Evolutionary conservation across 805 yeast species (phyloP).

Genomic region (Barnettozyma populi): DNA sequence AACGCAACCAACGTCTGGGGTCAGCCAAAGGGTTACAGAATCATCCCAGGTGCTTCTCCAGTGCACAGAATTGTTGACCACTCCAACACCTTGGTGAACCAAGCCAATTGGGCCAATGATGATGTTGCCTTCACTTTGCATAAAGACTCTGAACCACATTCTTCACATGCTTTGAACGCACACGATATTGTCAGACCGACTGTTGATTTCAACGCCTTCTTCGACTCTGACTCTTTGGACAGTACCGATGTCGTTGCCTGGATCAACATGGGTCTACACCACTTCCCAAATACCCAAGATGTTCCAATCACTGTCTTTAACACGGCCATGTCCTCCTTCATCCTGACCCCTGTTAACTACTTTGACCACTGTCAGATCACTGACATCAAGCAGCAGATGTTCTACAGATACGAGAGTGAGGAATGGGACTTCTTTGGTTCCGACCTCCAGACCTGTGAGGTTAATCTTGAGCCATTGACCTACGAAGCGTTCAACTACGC

Average conservation of each 20-base stretch:
- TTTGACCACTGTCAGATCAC: slow-evolving; percentile 22
- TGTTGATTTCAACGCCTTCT: slow-evolving; percentile 19
- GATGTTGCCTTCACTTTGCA: slow-evolving; percentile 22
- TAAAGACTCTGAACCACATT: slow-evolving; percentile 24
- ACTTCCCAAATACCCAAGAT: slow-evolving; percentile 27
- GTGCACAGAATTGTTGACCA: slow-evolving; percentile 20
- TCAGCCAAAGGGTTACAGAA: slow-evolving; percentile 26
- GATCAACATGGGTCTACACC: slow-evolving; percentile 27
- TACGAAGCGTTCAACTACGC: slow-evolving; percentile 18
- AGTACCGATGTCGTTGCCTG: slow-evolving; percentile 28
- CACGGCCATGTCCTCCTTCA: slow-evolving; percentile 22
- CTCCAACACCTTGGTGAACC: slow-evolving; percentile 15
- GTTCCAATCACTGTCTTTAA: slow-evolving; percentile 26
- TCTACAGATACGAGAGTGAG: slow-evolving; percentile 18
- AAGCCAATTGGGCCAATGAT: slow-evolving; percentile 23
- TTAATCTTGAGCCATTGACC: slow-evolving; percentile 13
- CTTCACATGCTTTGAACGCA: slow-evolving; percentile 21
- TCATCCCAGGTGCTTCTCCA: slow-evolving; percentile 19
- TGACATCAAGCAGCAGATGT: slow-evolving; percentile 22
- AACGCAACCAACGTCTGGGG: slow-evolving; percentile 23
- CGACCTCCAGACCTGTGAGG: slow-evolving; percentile 15
- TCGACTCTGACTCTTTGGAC: slow-evolving; percentile 24
- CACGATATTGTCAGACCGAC: slow-evolving; percentile 22
- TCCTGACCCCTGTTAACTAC: slow-evolving; percentile 27
- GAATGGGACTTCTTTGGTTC: slow-evolving; percentile 25